Base-by-base conservation (phyloP, 2,329 filamentous ascomycete species). In the Monosporascus sp. region DNA sequence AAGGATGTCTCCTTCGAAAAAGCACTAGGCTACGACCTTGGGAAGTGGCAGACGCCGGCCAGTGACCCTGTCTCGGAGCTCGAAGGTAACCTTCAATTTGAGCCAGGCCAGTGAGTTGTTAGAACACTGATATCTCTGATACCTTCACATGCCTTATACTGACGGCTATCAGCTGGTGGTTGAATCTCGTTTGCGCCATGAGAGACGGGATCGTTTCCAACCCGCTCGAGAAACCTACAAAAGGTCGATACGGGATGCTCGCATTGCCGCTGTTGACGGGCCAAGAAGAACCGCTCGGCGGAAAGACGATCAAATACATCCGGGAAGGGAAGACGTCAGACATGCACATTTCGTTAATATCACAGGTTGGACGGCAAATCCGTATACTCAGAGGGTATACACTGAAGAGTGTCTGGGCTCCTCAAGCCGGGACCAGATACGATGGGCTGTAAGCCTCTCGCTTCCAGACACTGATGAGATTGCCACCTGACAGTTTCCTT, bases 111-210 rank as follows among this genome's bases (percentile, higher is more conserved):
- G 78, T 82, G 65, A 69, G 77, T 66, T 28, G 20, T 28, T 28
- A 24, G 17, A 24, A 28, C 24, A 28, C 6, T 26, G 14, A 22
- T 31, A 26, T 26, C 8, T 2, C 18, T n/a, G 14, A 22, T 31
- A 26, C 17, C 26, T 17, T 28, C n/a, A 7, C 11, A 46, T 8
- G 15, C 11, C 3, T 15, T 2, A 51, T 49, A 50, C 66, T 67
- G 50, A 68, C 45, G 7, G 8, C n/a, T 20, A 15, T 9, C 51
- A 84, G 81, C 52, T 85, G 78, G 81, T 84, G 80, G 79, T 64
- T 81, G 18, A 79, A 81, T 51, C 69, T 82, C 35, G 74, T 78
- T 37, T 82, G 80, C 58, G 81, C 79, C 2, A 70, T 77, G 54
- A 74, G 78, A 28, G 81, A 84, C 58, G 80, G 81, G 20, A 78